Percentiles rank a stretch among this genome's conserved stretches.
Evolutionary conservation across 768 basidiomycete genomes (phyloP).

Genomic region (Suillus plorans): DNA sequence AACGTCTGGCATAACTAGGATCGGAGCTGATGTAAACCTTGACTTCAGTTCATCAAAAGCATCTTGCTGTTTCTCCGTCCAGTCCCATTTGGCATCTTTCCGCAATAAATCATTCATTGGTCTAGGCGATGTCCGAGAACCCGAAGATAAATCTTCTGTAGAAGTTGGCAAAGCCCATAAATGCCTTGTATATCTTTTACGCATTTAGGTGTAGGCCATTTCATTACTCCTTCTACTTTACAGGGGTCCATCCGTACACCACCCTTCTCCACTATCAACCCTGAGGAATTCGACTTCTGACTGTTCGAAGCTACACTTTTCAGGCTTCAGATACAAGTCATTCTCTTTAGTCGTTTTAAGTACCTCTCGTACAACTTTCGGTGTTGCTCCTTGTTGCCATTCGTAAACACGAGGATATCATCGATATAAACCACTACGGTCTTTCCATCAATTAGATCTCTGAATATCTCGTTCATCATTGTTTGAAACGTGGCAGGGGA

Average conservation of each 20-base stretch:
- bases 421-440: constrained; percentile 46
- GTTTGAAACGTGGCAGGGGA: constrained; percentile 37
- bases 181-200: constrained; percentile 22
- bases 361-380: constrained; percentile 18
- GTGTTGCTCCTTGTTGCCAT: constrained; percentile 15
- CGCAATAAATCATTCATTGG: constrained; percentile 26
- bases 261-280: constrained; percentile 25
- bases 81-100: constrained; percentile 26
- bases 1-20: constrained; percentile 11
- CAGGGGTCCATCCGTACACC: constrained; percentile 31
- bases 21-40: constrained; percentile 26
- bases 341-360: constrained; percentile 30
- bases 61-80: constrained; percentile 18
- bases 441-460: constrained; percentile 26
- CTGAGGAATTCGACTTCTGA: constrained; percentile 30
- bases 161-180: constrained; percentile 32
- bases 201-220: constrained; percentile 27
- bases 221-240: constrained; percentile 30
- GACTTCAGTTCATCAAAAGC: constrained; percentile 33
- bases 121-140: constrained; percentile 26
- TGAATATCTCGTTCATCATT: constrained; percentile 33
- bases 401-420: constrained; percentile 38
- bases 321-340: constrained; percentile 35
- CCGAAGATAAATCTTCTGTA: constrained; percentile 29
- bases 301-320: constrained; percentile 36